Conservation (phyloP, 192 early-diverging fungal species). For the Chytriomyces confervae region DNA sequence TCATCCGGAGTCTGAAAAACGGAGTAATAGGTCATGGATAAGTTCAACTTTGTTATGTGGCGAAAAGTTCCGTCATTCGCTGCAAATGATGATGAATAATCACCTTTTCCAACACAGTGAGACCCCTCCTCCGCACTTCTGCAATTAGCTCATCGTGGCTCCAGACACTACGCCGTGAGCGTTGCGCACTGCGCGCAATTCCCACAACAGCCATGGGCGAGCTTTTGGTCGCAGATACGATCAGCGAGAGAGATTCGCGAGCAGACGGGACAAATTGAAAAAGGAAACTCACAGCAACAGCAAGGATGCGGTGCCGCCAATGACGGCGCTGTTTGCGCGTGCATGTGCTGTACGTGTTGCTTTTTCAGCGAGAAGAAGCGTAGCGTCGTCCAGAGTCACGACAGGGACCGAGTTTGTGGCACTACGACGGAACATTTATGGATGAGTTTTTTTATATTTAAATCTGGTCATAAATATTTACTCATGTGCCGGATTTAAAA, state of each 20-base stretch:
- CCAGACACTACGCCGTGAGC: constrained; percentile 1
- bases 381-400: constrained; percentile 22
- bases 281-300: not conserved
- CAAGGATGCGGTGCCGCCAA: not conserved
- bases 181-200: constrained; percentile 10
- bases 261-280: no score
- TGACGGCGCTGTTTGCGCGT: not conserved
- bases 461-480: no score
- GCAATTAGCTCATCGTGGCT: constrained; percentile 13
- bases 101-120: constrained; percentile 24
- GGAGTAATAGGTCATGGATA: not conserved
- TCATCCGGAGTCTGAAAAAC: constrained; percentile 18
- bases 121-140: constrained; percentile 14
- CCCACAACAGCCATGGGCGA: constrained; percentile 26
- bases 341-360: not conserved
- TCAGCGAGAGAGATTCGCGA: no score
- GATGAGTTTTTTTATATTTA: no score
- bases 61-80: not conserved
- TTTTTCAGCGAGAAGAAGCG: constrained; percentile 15
- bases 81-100: not conserved
- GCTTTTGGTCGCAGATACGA: no score
- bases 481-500: no score
- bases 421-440: not conserved
- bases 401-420: constrained; percentile 13
- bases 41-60: no score